phyloP scores from a whole-genome alignment of 1,284 basidiomycete genomes.

The Trametes pubescens region DNA sequence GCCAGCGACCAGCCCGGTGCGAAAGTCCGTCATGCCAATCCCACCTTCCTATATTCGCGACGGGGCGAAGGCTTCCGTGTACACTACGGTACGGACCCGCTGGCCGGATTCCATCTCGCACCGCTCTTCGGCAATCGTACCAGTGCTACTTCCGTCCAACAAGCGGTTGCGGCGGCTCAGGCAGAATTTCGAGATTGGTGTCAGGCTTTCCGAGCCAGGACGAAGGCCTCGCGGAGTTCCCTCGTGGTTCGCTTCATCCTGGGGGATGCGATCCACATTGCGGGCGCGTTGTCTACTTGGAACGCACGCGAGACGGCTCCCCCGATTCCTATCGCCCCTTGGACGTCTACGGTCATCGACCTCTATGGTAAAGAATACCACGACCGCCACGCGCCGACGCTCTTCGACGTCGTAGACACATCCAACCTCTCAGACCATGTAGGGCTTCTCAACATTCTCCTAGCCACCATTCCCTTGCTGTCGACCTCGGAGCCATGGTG shows the following conservation, averaged over 20 bases:
- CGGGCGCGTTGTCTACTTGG: background rate
- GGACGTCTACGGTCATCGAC: constrained; percentile 15
- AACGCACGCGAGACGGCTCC: background rate
- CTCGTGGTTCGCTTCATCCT: constrained; percentile 46
- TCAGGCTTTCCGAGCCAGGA: constrained; percentile 38
- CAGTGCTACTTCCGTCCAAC: constrained; percentile 23
- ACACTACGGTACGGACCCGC: constrained; percentile 56
- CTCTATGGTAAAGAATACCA: constrained; percentile 23
- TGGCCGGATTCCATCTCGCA: constrained; percentile 57
- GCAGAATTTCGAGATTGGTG: constrained; percentile 49
- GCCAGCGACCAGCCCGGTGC: constrained; percentile 31
- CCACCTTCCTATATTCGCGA: constrained; percentile 55
- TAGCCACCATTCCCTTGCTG: constrained; percentile 24
- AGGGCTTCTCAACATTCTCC: constrained; percentile 25
- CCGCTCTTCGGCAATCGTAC: constrained; percentile 42
- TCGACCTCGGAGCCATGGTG: background rate
- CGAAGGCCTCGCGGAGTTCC: background rate
- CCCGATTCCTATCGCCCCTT: constrained; percentile 3
- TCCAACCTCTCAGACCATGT: constrained; percentile 33
- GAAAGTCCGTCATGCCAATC: constrained; percentile 48
- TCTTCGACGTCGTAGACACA: constrained; percentile 34
- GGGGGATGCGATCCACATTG: constrained; percentile 44
- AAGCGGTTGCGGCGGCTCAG: constrained; percentile 41
- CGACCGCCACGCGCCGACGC: constrained; percentile 17
- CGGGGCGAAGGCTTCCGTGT: constrained; percentile 51